phyloP scores from a whole-genome alignment of 2,329 filamentous ascomycete species.

The Xylariomycetidae sp. region DNA sequence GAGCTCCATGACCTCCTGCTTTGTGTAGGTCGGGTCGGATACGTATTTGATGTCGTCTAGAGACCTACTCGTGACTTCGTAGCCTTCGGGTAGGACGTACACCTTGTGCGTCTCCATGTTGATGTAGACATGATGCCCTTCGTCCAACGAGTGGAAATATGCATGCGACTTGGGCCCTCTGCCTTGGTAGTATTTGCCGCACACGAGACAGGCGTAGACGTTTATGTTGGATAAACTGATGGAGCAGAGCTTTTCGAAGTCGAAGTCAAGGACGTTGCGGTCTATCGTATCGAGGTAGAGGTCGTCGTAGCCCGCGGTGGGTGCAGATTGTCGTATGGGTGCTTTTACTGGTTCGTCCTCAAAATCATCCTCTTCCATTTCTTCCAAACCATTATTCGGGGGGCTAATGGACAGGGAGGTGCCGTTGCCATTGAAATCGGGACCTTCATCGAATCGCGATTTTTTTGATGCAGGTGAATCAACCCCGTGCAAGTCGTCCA shows the following conservation, averaged over 20 bases:
- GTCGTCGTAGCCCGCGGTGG: slow-evolving; percentile 85
- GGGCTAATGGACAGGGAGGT: slow-evolving; percentile 21
- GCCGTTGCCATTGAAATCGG: slow-evolving; percentile 29
- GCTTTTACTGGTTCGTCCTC: slow-evolving; percentile 33
- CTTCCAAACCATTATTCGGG: slow-evolving; percentile 33
- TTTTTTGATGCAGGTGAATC: slow-evolving; percentile 57
- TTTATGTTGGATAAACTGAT: slow-evolving; percentile 97
- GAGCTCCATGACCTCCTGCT: slow-evolving; percentile 72
- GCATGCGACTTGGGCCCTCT: slow-evolving; percentile 91
- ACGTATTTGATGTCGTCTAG: slow-evolving; percentile 98
- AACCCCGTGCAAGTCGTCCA: slow-evolving; percentile 51
- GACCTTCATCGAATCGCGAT: slow-evolving; percentile 46
- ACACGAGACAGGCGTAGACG: slow-evolving; percentile 94
- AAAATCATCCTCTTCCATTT: slow-evolving; percentile 36
- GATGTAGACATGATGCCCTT: slow-evolving; percentile 95
- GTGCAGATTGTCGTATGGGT: slow-evolving; percentile 67
- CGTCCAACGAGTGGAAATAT: slow-evolving; percentile 94
- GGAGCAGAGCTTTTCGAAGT: slow-evolving; percentile 98
- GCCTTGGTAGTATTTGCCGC: slow-evolving; percentile 96
- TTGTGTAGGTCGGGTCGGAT: slow-evolving; percentile 82
- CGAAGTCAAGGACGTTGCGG: slow-evolving; percentile 88
- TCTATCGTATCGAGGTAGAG: slow-evolving; percentile 97
- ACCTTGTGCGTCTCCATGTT: slow-evolving; percentile 93
- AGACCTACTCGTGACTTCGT: slow-evolving; percentile 91
- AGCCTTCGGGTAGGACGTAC: slow-evolving; percentile 90